phyloP scores from a whole-genome alignment of 345 rosid genomes.

The Combretum micranthum region DNA sequence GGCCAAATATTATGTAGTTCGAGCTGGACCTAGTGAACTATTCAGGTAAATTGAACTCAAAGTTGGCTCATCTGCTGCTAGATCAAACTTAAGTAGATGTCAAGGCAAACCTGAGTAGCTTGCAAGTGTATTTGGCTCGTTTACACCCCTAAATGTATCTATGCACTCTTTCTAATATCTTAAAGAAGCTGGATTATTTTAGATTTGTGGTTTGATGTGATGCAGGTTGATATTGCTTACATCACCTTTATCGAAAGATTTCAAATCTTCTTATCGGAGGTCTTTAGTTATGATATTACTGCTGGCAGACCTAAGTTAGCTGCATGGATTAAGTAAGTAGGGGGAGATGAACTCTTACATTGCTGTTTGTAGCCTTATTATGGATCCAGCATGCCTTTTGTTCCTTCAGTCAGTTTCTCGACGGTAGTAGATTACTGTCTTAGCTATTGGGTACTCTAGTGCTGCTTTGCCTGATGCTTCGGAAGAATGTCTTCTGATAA shows the following conservation, averaged over 20 bases:
- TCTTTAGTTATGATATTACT: slow-evolving; percentile 46
- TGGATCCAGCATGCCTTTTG: neutral
- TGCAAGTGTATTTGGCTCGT: no score
- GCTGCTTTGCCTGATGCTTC: neutral
- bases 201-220: neutral
- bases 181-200: no score
- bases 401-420: no score
- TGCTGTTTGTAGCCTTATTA: neutral
- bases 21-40: no score
- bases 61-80: no score
- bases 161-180: no score
- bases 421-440: no score
- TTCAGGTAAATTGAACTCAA: no score
- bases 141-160: no score
- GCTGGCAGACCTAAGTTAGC: slow-evolving; percentile 69
- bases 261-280: slow-evolving; percentile 41
- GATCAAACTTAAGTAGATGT: no score
- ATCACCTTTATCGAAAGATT: slow-evolving; percentile 63
- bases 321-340: slow-evolving; percentile 45
- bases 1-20: no score
- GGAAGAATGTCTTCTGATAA: neutral
- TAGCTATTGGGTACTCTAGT: neutral
- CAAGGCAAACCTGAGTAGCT: no score
- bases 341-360: neutral
- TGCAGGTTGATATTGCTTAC: slow-evolving; percentile 73